These are phyloP conservation scores for Pleurotus eryngii DNA, from an alignment of 768 basidiomycete genomes.

Conservation along the genomic window DNA sequence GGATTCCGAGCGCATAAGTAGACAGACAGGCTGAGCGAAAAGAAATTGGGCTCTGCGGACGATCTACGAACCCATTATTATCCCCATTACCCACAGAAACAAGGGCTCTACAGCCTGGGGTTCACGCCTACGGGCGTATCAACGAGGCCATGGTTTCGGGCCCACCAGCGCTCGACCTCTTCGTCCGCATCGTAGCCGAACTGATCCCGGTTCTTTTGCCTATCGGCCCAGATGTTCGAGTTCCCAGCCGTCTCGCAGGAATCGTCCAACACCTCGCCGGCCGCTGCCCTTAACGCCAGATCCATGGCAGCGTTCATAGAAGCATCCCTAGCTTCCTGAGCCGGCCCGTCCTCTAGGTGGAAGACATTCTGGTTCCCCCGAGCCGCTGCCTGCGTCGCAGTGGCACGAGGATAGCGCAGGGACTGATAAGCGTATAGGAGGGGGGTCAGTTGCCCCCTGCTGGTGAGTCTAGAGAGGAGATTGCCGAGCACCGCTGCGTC, in stretches of 20 bases:
- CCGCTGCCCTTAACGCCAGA: slow-evolving; percentile 25
- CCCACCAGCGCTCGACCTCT: slow-evolving; percentile 49
- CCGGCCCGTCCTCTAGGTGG: slow-evolving; percentile 53
- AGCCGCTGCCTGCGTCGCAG: slow-evolving; percentile 45
- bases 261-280: slow-evolving; percentile 7
- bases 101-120: background rate
- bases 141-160: slow-evolving; percentile 13
- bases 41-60: background rate
- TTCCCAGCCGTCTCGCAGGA: slow-evolving; percentile 25
- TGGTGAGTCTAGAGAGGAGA: slow-evolving; percentile 44
- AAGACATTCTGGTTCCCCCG: slow-evolving; percentile 51
- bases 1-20: background rate
- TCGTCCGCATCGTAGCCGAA: slow-evolving; percentile 55
- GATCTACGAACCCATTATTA: background rate
- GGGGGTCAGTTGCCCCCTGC: slow-evolving; percentile 33
- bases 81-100: no score
- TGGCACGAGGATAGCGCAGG: slow-evolving; percentile 48
- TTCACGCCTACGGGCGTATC: background rate
- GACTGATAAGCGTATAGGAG: slow-evolving; percentile 50
- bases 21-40: background rate
- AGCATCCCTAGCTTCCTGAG: slow-evolving; percentile 47
- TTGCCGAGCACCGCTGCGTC: slow-evolving; percentile 40
- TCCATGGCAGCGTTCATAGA: slow-evolving; percentile 50
- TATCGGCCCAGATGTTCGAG: slow-evolving; percentile 59
- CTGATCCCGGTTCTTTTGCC: slow-evolving; percentile 39